Percentiles rank a stretch among this genome's conserved stretches.
phyloP scores from a whole-genome alignment of 352 stramenopile genomes.

The Pythium phragmitis region DNA sequence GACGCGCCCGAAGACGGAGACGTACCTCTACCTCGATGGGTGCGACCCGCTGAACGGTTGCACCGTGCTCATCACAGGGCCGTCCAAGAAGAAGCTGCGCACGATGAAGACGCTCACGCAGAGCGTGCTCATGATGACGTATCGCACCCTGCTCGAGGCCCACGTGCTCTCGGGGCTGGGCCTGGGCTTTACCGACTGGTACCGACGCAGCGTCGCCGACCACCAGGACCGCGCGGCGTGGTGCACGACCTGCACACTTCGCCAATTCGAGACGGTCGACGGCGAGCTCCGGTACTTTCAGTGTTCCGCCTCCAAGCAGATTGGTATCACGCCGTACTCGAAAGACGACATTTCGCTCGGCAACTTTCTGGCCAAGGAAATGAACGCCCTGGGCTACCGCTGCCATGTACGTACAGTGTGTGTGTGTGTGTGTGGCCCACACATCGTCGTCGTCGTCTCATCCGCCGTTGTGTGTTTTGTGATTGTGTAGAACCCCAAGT shows the following conservation, averaged over 20 bases:
- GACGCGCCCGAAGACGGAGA: conserved; percentile 57
- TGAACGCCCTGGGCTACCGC: conserved; percentile 63
- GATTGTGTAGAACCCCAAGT: conserved; percentile 64
- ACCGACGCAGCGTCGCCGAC: conserved; percentile 24
- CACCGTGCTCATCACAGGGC: conserved; percentile 93
- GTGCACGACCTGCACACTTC: conserved; percentile 75
- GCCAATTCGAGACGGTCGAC: conserved; percentile 49
- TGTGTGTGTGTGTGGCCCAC: not conserved
- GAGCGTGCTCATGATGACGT: conserved; percentile 92
- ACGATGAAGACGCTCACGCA: conserved; percentile 91
- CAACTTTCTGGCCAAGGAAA: conserved; percentile 76
- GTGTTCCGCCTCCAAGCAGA: conserved; percentile 67
- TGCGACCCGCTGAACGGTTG: conserved; percentile 94
- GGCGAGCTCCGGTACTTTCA: conserved; percentile 60
- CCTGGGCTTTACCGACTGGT: conserved; percentile 23
- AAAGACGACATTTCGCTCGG: conserved; percentile 79
- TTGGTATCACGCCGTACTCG: conserved; percentile 61
- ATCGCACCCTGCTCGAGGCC: conserved; percentile 96
- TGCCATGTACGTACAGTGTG: conserved; percentile 52
- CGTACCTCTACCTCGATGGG: conserved; percentile 94
- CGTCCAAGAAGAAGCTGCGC: conserved; percentile 85
- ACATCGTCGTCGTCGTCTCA: not conserved
- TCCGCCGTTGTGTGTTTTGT: not conserved
- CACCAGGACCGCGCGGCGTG: conserved; percentile 46
- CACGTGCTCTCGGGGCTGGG: conserved; percentile 91